A percentile compares a stretch with the other conserved stretches of the same genome.
Conservation (phyloP, 768 basidiomycete species). For the Termitomyces sp. region DNA sequence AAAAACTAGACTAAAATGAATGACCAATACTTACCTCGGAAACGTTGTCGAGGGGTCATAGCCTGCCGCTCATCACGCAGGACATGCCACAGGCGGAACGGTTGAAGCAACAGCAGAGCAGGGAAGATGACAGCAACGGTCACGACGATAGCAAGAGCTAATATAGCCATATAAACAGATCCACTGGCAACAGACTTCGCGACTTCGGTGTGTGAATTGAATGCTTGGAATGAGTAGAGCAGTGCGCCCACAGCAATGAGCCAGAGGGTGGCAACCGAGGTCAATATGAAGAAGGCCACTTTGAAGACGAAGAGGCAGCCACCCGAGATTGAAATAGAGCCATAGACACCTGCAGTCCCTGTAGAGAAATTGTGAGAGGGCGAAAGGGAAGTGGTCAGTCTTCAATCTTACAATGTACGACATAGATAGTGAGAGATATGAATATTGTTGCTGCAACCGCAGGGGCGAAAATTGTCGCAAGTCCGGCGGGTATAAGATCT, state of each 20-base stretch:
- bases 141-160: slow-evolving; percentile 55
- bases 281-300: slow-evolving; percentile 58
- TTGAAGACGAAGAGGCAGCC: slow-evolving; percentile 60
- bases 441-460: slow-evolving; percentile 60
- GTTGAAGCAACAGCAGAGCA: slow-evolving; percentile 71
- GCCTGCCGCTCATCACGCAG: slow-evolving; percentile 53
- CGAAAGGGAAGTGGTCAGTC: not conserved
- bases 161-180: slow-evolving; percentile 63
- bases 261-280: slow-evolving; percentile 54
- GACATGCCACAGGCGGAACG: slow-evolving; percentile 56
- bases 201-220: slow-evolving; percentile 37
- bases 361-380: slow-evolving; percentile 10
- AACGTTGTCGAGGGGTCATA: slow-evolving; percentile 74
- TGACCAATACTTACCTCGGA: slow-evolving; percentile 52
- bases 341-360: slow-evolving; percentile 54
- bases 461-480: slow-evolving; percentile 68
- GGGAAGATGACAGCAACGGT: slow-evolving; percentile 69
- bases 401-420: slow-evolving; percentile 49
- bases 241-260: slow-evolving; percentile 66
- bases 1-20: not conserved
- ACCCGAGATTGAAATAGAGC: slow-evolving; percentile 60
- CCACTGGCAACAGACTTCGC: slow-evolving; percentile 59
- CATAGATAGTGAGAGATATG: slow-evolving; percentile 44
- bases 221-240: slow-evolving; percentile 61
- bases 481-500: slow-evolving; percentile 51